phyloP scores from a whole-genome alignment of 2,329 filamentous ascomycete species.

The Talaromyces amestolkiae region DNA sequence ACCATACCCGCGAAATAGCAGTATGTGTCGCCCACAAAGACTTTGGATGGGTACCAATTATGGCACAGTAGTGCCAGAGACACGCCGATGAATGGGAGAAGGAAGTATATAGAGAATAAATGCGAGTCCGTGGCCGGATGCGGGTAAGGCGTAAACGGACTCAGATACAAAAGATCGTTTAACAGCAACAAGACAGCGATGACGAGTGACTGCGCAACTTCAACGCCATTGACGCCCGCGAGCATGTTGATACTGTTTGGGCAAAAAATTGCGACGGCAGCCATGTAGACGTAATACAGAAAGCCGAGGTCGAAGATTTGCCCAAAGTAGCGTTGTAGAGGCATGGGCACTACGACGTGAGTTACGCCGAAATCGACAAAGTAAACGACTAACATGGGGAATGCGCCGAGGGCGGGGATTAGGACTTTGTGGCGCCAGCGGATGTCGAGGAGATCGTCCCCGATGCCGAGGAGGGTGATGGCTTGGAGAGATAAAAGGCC shows the following conservation, averaged over 20 bases:
- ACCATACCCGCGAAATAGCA: slow-evolving; percentile 99
- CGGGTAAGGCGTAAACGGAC: slow-evolving; percentile 70
- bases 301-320: slow-evolving; percentile 77
- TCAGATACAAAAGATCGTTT: slow-evolving; percentile 86
- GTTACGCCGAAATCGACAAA: slow-evolving; percentile 98
- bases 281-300: slow-evolving; percentile 96
- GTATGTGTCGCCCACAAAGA: slow-evolving; percentile 98
- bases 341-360: slow-evolving; percentile 84
- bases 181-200: slow-evolving; percentile 78
- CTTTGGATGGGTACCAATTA: slow-evolving; percentile 93
- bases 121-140: slow-evolving; percentile 95
- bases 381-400: slow-evolving; percentile 93
- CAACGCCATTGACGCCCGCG: slow-evolving; percentile 98
- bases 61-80: slow-evolving; percentile 81
- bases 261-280: slow-evolving; percentile 91
- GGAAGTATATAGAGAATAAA: slow-evolving; percentile 90
- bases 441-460: slow-evolving; percentile 96
- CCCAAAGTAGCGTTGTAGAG: slow-evolving; percentile 79
- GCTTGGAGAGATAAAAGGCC: slow-evolving; percentile 90
- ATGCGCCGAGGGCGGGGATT: slow-evolving; percentile 89
- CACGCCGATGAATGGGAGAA: slow-evolving; percentile 91
- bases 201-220: slow-evolving; percentile 89
- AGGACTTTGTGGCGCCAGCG: slow-evolving; percentile 98
- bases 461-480: slow-evolving; percentile 85
- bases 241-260: slow-evolving; percentile 99